Evolutionary conservation across 1,139 yeast genomes (phyloP).

Genomic region (Saccharomyces hybrid): DNA sequence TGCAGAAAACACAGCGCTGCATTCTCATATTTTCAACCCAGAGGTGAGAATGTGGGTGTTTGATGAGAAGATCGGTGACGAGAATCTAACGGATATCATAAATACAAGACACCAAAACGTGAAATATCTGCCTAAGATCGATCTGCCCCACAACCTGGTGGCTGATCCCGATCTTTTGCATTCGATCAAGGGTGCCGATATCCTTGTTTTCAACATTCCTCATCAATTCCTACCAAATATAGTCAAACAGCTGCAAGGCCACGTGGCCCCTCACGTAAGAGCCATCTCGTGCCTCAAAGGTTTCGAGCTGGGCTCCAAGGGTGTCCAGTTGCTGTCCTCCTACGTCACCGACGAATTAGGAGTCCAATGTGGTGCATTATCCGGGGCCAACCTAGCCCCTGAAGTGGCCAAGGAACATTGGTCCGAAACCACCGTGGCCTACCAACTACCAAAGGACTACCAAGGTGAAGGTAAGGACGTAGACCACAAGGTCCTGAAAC

Average conservation of each 20-base stretch:
- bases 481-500: slow-evolving; percentile 57
- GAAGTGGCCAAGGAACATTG: slow-evolving; percentile 89
- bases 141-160: slow-evolving; percentile 66
- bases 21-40: slow-evolving; percentile 57
- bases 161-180: slow-evolving; percentile 77
- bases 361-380: slow-evolving; percentile 82
- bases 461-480: slow-evolving; percentile 66
- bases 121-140: slow-evolving; percentile 72
- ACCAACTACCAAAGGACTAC: slow-evolving; percentile 57
- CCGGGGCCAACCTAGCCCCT: slow-evolving; percentile 91
- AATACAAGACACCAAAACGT: slow-evolving; percentile 83
- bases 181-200: slow-evolving; percentile 68
- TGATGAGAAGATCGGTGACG: slow-evolving; percentile 66
- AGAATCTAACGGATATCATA: slow-evolving; percentile 74
- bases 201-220: slow-evolving; percentile 82
- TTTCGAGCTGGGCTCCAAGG: slow-evolving; percentile 68
- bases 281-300: slow-evolving; percentile 94
- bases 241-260: slow-evolving; percentile 65
- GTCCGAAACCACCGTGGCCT: slow-evolving; percentile 95
- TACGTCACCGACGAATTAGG: slow-evolving; percentile 69
- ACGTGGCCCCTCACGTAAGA: slow-evolving; percentile 58
- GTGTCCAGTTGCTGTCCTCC: slow-evolving; percentile 70
- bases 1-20: slow-evolving; percentile 70
- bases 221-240: slow-evolving; percentile 81
- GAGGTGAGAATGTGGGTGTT: slow-evolving; percentile 90